Evolutionary conservation across 345 rosid genomes (phyloP), one percentile per base, ranked within the genome.

Genomic region (Citrus australasica): DNA sequence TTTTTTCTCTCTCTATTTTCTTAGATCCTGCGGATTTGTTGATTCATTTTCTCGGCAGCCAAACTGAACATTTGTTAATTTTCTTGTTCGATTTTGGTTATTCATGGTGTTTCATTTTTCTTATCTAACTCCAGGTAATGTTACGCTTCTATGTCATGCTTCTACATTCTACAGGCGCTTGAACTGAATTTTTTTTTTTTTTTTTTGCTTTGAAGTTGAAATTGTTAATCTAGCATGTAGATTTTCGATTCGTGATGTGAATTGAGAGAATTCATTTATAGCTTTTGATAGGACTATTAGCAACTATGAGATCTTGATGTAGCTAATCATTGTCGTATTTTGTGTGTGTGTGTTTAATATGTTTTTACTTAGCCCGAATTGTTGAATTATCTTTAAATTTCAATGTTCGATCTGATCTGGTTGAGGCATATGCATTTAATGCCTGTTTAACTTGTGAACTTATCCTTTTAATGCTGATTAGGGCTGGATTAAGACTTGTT

Each of bases 1-100:
- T 25, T 73, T 77, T 80, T 64, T 9, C 38, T 25, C 78, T 76
- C 74, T 73, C n/a, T 73, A 27, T 69, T 68, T 28, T 46, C 61
- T 21, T 3, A 64, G 78, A 75, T 75, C 78, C 30, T 61, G 61
- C 32, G 7, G 38, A 59, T 73, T 73, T n/a, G 10, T 32, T 58
- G 21, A 22, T 63, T 32, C 38, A 46, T 38, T 77, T 69, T 58
- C 42, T 58, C 67, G 68, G 48, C 68, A 40, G 48, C 28, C 67
- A 6, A 58, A 68, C 65, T 4, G 37, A 25, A 11, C 33, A 14
- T 51, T 37, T 32, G 11, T 38, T 51, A 9, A n/a, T 76, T 17
- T 24, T n/a, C 11, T 67, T 11, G 37, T 55, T 67, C 30, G 65
- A 55, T 19, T 66, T 51, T 13, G 13, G 67, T 58, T 68, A 38